phyloP scores from a whole-genome alignment of 2,329 filamentous ascomycete genomes.

The Bretziella fagacearum region DNA sequence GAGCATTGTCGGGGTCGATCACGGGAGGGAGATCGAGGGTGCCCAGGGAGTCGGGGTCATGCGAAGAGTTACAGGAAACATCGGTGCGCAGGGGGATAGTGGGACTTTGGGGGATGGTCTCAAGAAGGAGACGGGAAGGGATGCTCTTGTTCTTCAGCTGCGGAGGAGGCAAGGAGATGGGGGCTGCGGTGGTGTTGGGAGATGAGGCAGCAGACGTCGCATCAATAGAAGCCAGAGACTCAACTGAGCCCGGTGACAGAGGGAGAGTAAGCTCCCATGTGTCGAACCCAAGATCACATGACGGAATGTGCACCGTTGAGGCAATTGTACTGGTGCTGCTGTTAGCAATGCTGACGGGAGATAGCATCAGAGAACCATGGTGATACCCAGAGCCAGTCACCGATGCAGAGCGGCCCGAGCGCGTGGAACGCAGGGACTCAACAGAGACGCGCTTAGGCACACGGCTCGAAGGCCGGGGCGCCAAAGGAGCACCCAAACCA shows the following conservation, averaged over 20 bases:
- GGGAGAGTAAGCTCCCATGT: constrained; percentile 7
- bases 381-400: neutral
- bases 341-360: neutral
- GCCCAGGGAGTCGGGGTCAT: constrained; percentile 4
- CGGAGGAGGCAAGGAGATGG: neutral
- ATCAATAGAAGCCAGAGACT: constrained; percentile 9
- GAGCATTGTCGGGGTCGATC: constrained; percentile 9
- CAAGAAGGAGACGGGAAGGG: constrained; percentile 13
- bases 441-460: constrained; percentile 12
- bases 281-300: constrained; percentile 8
- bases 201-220: neutral
- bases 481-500: constrained; percentile 8
- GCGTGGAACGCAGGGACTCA: constrained; percentile 11
- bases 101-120: constrained; percentile 14
- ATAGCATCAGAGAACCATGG: constrained; percentile 3
- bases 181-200: neutral
- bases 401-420: constrained; percentile 2
- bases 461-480: constrained; percentile 12
- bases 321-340: constrained; percentile 1
- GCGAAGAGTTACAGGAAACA: neutral
- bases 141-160: constrained; percentile 10
- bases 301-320: constrained; percentile 4
- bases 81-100: constrained; percentile 7
- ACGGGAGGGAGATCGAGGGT: constrained; percentile 9
- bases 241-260: neutral